Evolutionary conservation across 2,329 filamentous ascomycete genomes (phyloP).

Genomic region (Fusarium sacchari): DNA sequence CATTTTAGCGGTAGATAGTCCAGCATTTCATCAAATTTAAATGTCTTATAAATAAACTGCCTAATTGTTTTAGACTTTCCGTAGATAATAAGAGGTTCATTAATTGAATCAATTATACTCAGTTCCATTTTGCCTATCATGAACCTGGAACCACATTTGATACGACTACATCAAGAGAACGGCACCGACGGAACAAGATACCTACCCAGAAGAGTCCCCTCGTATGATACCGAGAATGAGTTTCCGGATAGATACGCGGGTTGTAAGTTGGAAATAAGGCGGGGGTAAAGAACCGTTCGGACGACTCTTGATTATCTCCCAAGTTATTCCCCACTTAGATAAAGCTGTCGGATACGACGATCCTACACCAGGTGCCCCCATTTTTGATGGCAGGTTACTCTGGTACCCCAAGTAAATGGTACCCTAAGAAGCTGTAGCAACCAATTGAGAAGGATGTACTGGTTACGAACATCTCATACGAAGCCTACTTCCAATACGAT

Average conservation of each 20-base stretch:
- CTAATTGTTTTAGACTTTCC: accelerated
- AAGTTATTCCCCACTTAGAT: neutral
- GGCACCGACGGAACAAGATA: too few relatives aligned
- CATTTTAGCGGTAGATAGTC: too few relatives aligned
- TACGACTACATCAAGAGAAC: neutral
- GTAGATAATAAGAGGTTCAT: neutral
- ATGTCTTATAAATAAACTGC: neutral
- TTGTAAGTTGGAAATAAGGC: neutral
- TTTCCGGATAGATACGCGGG: neutral
- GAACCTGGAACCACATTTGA: neutral
- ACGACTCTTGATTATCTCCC: neutral
- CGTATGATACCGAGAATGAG: neutral
- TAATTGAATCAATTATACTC: neutral
- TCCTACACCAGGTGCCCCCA: neutral
- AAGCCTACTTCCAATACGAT: neutral
- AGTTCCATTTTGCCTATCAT: too few relatives aligned
- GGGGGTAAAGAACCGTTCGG: neutral
- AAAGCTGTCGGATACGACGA: neutral
- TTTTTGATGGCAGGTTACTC: neutral
- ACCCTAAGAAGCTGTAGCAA: neutral
- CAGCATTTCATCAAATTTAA: too few relatives aligned
- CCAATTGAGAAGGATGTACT: neutral
- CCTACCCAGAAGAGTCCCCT: neutral
- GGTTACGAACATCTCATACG: too few relatives aligned
- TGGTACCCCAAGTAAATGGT: neutral